These are phyloP conservation scores for Talaromyces sp. DNA, from an alignment of 2,329 filamentous ascomycete species.

Conservation along the genomic window DNA sequence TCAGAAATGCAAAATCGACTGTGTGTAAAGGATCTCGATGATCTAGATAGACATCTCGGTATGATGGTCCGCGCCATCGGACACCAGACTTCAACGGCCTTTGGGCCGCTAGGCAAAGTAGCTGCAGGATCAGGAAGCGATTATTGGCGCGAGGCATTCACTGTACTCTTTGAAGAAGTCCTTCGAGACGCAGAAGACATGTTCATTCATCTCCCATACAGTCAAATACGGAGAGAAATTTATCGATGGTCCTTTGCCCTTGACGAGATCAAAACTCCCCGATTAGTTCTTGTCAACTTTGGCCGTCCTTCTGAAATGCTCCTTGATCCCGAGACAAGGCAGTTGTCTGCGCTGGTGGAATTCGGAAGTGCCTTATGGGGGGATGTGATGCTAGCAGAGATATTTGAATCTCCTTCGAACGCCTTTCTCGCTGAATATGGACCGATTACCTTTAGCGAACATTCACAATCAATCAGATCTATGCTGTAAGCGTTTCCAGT, in stretches of 20 bases:
- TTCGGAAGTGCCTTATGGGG: slow-evolving; percentile 56
- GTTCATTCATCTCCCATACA: slow-evolving; percentile 55
- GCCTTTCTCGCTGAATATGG: slow-evolving; percentile 38
- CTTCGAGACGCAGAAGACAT: slow-evolving; percentile 58
- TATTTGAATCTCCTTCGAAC: slow-evolving; percentile 41
- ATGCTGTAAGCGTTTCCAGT: slow-evolving; percentile 31
- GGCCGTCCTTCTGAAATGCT: slow-evolving; percentile 50
- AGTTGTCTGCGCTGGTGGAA: slow-evolving; percentile 51
- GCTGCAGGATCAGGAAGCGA: slow-evolving; percentile 42
- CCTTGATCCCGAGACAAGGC: slow-evolving; percentile 47
- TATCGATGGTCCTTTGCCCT: slow-evolving; percentile 43
- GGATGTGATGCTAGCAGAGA: slow-evolving; percentile 52
- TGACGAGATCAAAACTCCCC: slow-evolving; percentile 50
- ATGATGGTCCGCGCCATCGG: slow-evolving; percentile 41
- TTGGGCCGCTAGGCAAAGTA: slow-evolving; percentile 50
- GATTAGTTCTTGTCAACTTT: slow-evolving; percentile 50
- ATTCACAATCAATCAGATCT: slow-evolving; percentile 30
- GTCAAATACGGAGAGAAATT: slow-evolving; percentile 51
- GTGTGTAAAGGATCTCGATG: slow-evolving; percentile 28
- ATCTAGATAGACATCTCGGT: slow-evolving; percentile 36
- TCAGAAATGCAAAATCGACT: slow-evolving; percentile 31
- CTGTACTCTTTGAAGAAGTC: slow-evolving; percentile 49
- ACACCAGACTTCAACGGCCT: slow-evolving; percentile 46
- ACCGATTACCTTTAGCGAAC: slow-evolving; percentile 22
- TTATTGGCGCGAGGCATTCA: slow-evolving; percentile 55